Evolutionary conservation across 495 filamentous ascomycete species (phyloP).

Genomic region (Penicillium coffeae): DNA sequence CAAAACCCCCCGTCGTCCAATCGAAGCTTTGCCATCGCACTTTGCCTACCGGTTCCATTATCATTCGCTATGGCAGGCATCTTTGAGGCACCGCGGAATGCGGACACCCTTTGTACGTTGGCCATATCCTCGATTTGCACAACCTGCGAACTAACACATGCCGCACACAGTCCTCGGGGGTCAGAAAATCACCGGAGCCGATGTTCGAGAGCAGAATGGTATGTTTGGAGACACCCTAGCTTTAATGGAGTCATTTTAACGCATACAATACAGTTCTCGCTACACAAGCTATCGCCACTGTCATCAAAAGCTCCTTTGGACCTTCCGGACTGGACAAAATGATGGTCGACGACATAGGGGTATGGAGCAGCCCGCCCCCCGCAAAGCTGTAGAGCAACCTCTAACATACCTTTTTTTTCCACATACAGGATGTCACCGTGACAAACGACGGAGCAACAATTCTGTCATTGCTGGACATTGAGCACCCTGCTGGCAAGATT

Average conservation of each 20-base stretch:
- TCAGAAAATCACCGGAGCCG: slow-evolving; percentile 88
- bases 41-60: slow-evolving; percentile 20
- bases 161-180: slow-evolving; percentile 73
- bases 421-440: slow-evolving; percentile 84
- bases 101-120: slow-evolving; percentile 73
- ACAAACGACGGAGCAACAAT: slow-evolving; percentile 99
- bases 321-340: slow-evolving; percentile 98
- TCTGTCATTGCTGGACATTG: slow-evolving; percentile 87
- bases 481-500: slow-evolving; percentile 98
- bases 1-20: slow-evolving; percentile 25
- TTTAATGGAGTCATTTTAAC: slow-evolving; percentile 7
- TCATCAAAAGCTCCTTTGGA: slow-evolving; percentile 97
- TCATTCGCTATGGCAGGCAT: slow-evolving; percentile 69
- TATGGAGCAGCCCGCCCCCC: slow-evolving; percentile 43
- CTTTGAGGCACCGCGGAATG: slow-evolving; percentile 83
- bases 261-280: slow-evolving; percentile 64
- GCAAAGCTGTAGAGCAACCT: slow-evolving; percentile 20
- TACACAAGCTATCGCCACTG: slow-evolving; percentile 96
- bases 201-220: slow-evolving; percentile 96
- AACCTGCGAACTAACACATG: slow-evolving; percentile 23
- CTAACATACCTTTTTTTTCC: slow-evolving; percentile 16
- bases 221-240: slow-evolving; percentile 24
- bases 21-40: slow-evolving; percentile 35
- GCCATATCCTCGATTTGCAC: background rate
- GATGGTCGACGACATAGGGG: slow-evolving; percentile 99